A percentile compares a stretch with the other conserved stretches of the same genome.
These are phyloP conservation scores for Vitis cinerea DNA, from an alignment of 164 flowering plant species.

Conservation along the genomic window DNA sequence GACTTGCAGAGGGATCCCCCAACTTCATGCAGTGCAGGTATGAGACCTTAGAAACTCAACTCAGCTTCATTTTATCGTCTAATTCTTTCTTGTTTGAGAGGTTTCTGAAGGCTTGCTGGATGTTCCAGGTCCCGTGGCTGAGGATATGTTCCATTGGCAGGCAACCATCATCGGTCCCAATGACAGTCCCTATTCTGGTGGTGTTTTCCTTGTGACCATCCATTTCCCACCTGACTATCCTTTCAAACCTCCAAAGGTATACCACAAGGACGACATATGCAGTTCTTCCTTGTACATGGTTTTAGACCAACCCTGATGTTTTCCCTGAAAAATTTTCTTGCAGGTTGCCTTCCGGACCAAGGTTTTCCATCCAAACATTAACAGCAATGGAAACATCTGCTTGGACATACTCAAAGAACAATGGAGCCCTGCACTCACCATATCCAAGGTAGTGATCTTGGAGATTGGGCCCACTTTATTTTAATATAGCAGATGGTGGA, in stretches of 20 bases:
- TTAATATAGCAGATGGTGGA: too few species aligned
- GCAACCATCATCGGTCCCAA: slow-evolving; percentile 77
- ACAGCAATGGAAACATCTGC: slow-evolving; percentile 69
- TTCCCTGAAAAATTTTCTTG: background rate
- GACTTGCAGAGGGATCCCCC: slow-evolving; percentile 81
- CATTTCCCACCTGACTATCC: slow-evolving; percentile 79
- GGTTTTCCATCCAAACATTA: slow-evolving; percentile 67
- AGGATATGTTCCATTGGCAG: slow-evolving; percentile 87
- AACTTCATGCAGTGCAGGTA: slow-evolving; percentile 79
- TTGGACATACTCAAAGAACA: slow-evolving; percentile 71
- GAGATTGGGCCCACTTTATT: background rate
- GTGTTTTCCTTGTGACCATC: slow-evolving; percentile 64
- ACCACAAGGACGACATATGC: background rate
- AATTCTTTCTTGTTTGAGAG: background rate
- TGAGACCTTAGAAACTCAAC: background rate
- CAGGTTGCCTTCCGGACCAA: slow-evolving; percentile 68
- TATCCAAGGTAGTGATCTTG: slow-evolving; percentile 45
- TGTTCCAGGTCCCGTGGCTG: slow-evolving; percentile 64
- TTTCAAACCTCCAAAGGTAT: slow-evolving; percentile 77
- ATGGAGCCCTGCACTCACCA: slow-evolving; percentile 76
- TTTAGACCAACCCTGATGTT: background rate
- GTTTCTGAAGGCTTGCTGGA: background rate
- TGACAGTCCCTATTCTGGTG: slow-evolving; percentile 72
- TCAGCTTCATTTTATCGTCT: background rate
- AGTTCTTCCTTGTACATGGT: background rate